A percentile compares a stretch with the other conserved stretches of the same genome.
Evolutionary conservation across 164 flowering plant species (phyloP).

Genomic region (Umbellularia californica): DNA sequence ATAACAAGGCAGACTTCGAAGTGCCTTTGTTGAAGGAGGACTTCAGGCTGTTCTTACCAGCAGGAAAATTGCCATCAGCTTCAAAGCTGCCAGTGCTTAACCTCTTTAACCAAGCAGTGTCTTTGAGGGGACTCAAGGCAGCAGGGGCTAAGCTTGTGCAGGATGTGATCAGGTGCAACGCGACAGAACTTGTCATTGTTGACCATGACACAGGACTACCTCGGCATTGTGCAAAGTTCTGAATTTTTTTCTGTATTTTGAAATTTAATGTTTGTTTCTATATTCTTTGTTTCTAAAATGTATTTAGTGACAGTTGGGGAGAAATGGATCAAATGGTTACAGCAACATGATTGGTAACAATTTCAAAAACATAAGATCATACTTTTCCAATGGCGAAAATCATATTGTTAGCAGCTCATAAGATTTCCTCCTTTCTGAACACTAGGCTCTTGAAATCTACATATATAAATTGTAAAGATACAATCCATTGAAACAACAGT

Average conservation of each 20-base stretch:
- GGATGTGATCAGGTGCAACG: slow-evolving; percentile 70
- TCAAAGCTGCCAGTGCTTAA: slow-evolving; percentile 78
- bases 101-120: slow-evolving; percentile 81
- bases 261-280: background rate
- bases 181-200: slow-evolving; percentile 59
- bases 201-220: slow-evolving; percentile 84
- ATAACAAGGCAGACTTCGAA: slow-evolving; percentile 74
- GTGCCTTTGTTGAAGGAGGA: slow-evolving; percentile 75
- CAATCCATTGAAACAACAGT: no score
- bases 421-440: no score
- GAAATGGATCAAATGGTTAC: no score
- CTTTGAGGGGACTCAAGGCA: slow-evolving; percentile 78
- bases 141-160: slow-evolving; percentile 88
- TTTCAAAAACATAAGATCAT: no score
- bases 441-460: no score
- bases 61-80: slow-evolving; percentile 76
- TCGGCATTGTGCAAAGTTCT: slow-evolving; percentile 54
- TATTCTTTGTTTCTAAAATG: background rate
- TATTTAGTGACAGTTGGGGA: background rate
- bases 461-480: no score
- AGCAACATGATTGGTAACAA: no score
- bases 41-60: slow-evolving; percentile 55
- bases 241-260: slow-evolving; percentile 25
- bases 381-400: no score
- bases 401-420: no score